phyloP scores from a whole-genome alignment of 352 stramenopile genomes.

The Hyaloperonospora arabidopsidis region DNA sequence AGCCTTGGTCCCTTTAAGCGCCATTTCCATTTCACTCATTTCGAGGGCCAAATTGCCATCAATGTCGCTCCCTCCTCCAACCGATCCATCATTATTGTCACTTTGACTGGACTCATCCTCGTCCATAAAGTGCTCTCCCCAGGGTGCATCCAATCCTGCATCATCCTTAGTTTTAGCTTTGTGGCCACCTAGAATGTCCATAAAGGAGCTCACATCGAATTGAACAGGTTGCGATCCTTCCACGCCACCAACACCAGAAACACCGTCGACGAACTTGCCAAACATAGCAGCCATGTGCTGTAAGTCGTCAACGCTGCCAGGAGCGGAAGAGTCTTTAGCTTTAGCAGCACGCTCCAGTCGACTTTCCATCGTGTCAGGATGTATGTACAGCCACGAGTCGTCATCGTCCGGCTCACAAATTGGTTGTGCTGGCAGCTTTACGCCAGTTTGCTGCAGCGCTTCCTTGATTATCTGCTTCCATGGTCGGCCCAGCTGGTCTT shows the following conservation, averaged over 20 bases:
- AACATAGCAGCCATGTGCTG: constrained; percentile 71
- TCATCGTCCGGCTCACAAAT: constrained; percentile 50
- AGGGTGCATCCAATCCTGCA: constrained; percentile 13
- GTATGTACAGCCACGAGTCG: constrained; percentile 69
- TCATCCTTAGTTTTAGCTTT: background rate
- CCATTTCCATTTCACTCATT: constrained; percentile 72
- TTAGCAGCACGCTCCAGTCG: constrained; percentile 36
- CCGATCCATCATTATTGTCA: constrained; percentile 19
- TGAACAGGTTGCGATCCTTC: constrained; percentile 44
- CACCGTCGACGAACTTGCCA: constrained; percentile 55
- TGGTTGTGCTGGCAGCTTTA: constrained; percentile 3
- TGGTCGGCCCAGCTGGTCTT: constrained; percentile 36
- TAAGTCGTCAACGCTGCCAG: constrained; percentile 50
- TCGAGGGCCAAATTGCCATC: too few species aligned
- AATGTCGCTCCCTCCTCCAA: too few species aligned
- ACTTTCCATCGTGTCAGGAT: constrained; percentile 66
- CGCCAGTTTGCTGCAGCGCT: constrained; percentile 5
- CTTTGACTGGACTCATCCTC: constrained; percentile 22
- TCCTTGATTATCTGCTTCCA: constrained; percentile 43
- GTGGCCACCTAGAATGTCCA: constrained; percentile 50
- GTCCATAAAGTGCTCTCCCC: constrained; percentile 24
- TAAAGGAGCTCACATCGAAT: constrained; percentile 64
- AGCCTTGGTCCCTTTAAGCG: constrained; percentile 47
- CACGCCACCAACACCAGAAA: constrained; percentile 66
- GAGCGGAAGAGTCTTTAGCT: constrained; percentile 2